phyloP scores from a whole-genome alignment of 1,139 yeast genomes.

The Yamadazyma atmosphaerica region DNA sequence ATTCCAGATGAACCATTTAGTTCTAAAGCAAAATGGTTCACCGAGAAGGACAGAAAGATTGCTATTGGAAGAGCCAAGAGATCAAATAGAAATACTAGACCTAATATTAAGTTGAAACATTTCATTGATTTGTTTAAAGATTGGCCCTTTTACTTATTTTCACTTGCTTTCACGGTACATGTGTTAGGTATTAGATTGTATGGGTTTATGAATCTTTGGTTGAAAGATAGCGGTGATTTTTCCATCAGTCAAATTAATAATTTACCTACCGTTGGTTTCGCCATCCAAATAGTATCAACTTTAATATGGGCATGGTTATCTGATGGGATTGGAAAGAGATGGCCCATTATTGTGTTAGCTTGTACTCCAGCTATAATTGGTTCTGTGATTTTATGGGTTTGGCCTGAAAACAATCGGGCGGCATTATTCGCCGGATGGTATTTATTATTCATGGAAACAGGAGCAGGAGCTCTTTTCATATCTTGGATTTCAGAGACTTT shows the following conservation, averaged over 20 bases:
- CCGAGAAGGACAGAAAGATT: constrained; percentile 11
- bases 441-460: constrained; percentile 19
- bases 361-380: constrained; percentile 19
- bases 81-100: constrained; percentile 12
- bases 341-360: constrained; percentile 16
- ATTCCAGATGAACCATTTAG: constrained; percentile 14
- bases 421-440: constrained; percentile 22
- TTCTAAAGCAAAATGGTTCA: constrained; percentile 14
- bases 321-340: constrained; percentile 22
- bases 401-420: constrained; percentile 10
- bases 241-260: constrained; percentile 27
- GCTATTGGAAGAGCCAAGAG: constrained; percentile 12
- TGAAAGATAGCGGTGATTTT: constrained; percentile 24
- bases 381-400: constrained; percentile 16
- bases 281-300: constrained; percentile 21
- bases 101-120: constrained; percentile 9
- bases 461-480: constrained; percentile 22
- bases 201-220: constrained; percentile 24
- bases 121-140: constrained; percentile 2
- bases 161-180: constrained; percentile 13
- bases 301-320: constrained; percentile 21
- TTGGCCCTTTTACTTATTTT: constrained; percentile 16
- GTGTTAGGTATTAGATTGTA: constrained; percentile 16
- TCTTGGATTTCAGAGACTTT: constrained; percentile 23
- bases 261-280: constrained; percentile 31